Evolutionary conservation across 2,329 filamentous ascomycete species (phyloP).

Genomic region (Talaromyces albobiverticillius): DNA sequence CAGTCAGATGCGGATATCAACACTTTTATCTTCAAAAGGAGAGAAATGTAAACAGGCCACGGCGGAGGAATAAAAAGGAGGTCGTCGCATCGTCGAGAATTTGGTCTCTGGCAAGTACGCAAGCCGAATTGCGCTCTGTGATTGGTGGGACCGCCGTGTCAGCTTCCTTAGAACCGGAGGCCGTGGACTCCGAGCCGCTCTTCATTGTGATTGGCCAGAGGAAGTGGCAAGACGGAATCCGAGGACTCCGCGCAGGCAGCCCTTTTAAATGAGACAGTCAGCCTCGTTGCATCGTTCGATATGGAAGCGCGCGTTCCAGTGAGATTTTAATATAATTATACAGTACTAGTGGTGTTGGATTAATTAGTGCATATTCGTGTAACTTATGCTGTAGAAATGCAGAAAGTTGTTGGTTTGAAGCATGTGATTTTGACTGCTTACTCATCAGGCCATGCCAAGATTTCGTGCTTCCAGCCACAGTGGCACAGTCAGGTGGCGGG

Average conservation of each 20-base stretch:
- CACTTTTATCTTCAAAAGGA: background rate
- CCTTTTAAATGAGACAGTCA: too few species aligned
- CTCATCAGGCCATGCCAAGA: too few species aligned
- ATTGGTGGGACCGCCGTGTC: background rate
- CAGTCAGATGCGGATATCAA: background rate
- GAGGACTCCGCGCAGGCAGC: constrained; percentile 2
- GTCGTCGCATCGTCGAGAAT: background rate
- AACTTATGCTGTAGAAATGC: too few species aligned
- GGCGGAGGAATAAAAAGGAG: background rate
- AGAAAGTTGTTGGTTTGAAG: too few species aligned
- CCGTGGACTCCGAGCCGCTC: background rate
- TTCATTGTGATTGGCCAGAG: constrained; percentile 6
- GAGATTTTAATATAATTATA: too few species aligned
- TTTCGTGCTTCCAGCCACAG: too few species aligned
- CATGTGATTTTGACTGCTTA: too few species aligned
- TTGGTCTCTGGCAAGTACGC: background rate
- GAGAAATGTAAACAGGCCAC: background rate
- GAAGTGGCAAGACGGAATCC: background rate
- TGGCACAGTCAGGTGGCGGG: too few species aligned
- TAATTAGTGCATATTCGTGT: too few species aligned
- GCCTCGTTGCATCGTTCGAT: too few species aligned
- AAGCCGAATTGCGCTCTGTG: background rate
- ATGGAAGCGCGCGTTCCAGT: too few species aligned
- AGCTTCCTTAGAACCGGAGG: background rate
- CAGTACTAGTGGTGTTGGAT: too few species aligned